Evolutionary conservation across 164 flowering plant species (phyloP).

Genomic region (Vitis cinerea): DNA sequence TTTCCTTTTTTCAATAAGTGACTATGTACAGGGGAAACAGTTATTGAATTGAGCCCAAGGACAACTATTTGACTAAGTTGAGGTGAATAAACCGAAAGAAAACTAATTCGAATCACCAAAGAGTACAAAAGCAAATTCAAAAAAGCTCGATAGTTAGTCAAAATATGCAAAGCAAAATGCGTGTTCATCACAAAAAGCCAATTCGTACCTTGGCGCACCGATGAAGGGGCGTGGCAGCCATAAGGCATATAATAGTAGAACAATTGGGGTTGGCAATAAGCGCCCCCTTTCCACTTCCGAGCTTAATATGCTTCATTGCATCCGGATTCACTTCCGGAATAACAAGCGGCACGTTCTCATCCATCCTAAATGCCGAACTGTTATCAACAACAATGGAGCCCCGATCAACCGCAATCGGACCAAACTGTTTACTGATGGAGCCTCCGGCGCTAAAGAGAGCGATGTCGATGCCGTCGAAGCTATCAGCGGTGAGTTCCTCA

Average conservation of each 20-base stretch:
- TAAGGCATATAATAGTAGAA: slow-evolving; percentile 95
- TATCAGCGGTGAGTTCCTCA: slow-evolving; percentile 74
- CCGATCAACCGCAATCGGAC: slow-evolving; percentile 68
- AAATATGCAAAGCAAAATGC: background rate
- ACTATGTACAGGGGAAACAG: too few species aligned
- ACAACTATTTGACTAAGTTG: too few species aligned
- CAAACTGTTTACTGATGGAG: slow-evolving; percentile 83
- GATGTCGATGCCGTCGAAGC: slow-evolving; percentile 85
- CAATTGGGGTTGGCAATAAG: slow-evolving; percentile 97
- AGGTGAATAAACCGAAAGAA: background rate
- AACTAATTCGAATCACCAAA: background rate
- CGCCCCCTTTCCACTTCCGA: slow-evolving; percentile 72
- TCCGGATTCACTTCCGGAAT: slow-evolving; percentile 96
- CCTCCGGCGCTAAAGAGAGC: slow-evolving; percentile 98
- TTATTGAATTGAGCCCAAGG: too few species aligned
- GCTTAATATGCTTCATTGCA: slow-evolving; percentile 72
- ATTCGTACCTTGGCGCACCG: slow-evolving; percentile 74
- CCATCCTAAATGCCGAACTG: slow-evolving; percentile 97
- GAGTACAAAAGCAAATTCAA: background rate
- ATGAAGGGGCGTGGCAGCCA: slow-evolving; percentile 98
- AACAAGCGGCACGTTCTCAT: slow-evolving; percentile 74
- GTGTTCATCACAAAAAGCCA: background rate
- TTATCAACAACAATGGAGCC: slow-evolving; percentile 92
- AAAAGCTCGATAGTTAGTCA: background rate
- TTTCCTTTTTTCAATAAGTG: too few species aligned